phyloP scores from a whole-genome alignment of 2,329 filamentous ascomycete genomes.

The Nannizziopsis barbatae region DNA sequence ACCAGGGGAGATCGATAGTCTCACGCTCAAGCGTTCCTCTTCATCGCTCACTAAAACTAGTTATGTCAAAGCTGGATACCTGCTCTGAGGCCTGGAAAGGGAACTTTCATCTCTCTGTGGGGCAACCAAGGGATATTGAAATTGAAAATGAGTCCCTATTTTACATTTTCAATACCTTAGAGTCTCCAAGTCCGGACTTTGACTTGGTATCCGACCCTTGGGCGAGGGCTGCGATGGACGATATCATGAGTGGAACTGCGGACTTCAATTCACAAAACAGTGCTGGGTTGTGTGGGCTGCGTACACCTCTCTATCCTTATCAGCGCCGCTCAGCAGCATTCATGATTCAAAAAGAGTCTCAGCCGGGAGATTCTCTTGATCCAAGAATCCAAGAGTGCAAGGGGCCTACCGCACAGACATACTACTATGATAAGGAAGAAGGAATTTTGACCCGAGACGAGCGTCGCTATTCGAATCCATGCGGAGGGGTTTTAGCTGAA shows the following conservation, averaged over 20 bases:
- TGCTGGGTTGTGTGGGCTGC: slow-evolving; percentile 28
- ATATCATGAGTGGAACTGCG: slow-evolving; percentile 21
- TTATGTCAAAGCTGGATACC: slow-evolving; percentile 33
- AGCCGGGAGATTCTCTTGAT: slow-evolving; percentile 55
- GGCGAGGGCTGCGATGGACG: slow-evolving; percentile 28
- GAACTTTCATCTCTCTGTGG: slow-evolving; percentile 14
- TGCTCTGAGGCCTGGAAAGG: slow-evolving; percentile 33
- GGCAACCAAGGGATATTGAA: slow-evolving; percentile 3
- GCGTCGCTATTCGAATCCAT: slow-evolving; percentile 58
- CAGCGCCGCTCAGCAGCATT: slow-evolving; percentile 67
- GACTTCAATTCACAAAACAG: too few species aligned
- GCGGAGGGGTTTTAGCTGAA: slow-evolving; percentile 49
- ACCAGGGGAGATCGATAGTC: slow-evolving; percentile 26
- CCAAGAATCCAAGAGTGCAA: slow-evolving; percentile 53
- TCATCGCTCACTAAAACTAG: slow-evolving; percentile 27
- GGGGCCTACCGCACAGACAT: slow-evolving; percentile 52
- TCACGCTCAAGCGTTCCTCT: slow-evolving; percentile 26
- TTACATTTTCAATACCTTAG: slow-evolving; percentile 42
- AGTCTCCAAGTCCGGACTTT: slow-evolving; percentile 30
- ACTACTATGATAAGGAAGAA: slow-evolving; percentile 59
- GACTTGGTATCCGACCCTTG: slow-evolving; percentile 24
- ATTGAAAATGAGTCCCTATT: slow-evolving; percentile 37
- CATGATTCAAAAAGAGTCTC: slow-evolving; percentile 72
- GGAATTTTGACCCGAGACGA: slow-evolving; percentile 54
- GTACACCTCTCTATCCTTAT: slow-evolving; percentile 60